Evolutionary conservation across 257 asterid genomes (phyloP).

Genomic region (Dorcoceras hygrometricum): DNA sequence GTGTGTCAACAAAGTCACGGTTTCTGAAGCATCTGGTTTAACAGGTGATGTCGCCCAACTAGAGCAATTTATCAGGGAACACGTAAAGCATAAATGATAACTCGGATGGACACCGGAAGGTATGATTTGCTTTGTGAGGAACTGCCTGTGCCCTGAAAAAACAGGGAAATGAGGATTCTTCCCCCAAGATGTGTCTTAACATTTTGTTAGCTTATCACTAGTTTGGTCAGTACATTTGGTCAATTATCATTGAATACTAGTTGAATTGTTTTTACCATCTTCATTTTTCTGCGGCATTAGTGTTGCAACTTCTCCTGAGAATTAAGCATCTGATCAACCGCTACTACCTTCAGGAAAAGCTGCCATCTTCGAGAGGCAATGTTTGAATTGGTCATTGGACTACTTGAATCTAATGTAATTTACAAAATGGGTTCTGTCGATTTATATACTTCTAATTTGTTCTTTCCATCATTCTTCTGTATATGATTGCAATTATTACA

Average conservation of each 20-base stretch:
- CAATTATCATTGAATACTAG: neutral
- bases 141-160: neutral
- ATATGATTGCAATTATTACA: too few species aligned
- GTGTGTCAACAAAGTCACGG: conserved; percentile 60
- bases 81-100: conserved; percentile 41
- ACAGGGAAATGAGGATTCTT: neutral
- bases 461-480: too few species aligned
- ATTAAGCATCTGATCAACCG: neutral
- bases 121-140: conserved; percentile 3
- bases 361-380: neutral
- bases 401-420: neutral
- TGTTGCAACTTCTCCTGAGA: neutral
- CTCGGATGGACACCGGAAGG: neutral
- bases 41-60: conserved; percentile 56
- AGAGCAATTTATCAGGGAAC: conserved; percentile 71
- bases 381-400: neutral
- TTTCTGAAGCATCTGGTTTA: conserved; percentile 80
- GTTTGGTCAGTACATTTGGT: neutral
- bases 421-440: neutral
- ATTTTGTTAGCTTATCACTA: neutral
- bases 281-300: neutral
- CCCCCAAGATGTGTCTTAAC: neutral
- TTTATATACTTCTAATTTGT: too few species aligned
- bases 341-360: too few species aligned
- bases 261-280: neutral